Percentiles rank a stretch among this genome's conserved stretches.
phyloP scores from a whole-genome alignment of 306 rosid species.

The Herpetospermum pedunculosum region DNA sequence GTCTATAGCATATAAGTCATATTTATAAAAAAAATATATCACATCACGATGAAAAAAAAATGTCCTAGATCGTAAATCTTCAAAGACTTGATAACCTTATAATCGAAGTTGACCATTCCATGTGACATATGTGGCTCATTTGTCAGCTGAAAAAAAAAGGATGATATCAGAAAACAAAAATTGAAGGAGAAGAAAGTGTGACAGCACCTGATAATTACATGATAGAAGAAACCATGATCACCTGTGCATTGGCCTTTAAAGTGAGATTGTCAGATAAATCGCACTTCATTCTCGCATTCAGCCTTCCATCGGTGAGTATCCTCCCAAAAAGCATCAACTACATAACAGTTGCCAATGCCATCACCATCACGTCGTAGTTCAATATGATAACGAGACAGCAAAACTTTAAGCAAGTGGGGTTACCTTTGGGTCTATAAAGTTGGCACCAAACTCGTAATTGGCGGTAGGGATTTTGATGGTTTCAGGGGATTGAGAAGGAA shows the following conservation, averaged over 20 bases:
- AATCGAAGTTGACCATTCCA: conserved; percentile 83
- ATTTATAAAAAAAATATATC: background rate
- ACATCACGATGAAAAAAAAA: background rate
- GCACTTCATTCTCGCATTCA: conserved; percentile 73
- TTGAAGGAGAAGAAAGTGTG: background rate
- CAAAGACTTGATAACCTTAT: conserved; percentile 46
- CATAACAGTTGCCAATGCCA: background rate
- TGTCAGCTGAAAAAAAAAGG: conserved; percentile 50
- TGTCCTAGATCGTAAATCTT: background rate
- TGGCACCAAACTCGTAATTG: conserved; percentile 91
- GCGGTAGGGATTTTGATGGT: conserved; percentile 79
- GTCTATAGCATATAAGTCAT: background rate
- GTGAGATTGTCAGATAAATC: conserved; percentile 68
- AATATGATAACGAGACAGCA: background rate
- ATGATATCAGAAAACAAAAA: background rate
- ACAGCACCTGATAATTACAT: background rate
- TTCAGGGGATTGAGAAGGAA: conserved; percentile 85
- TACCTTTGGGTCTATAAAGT: conserved; percentile 88
- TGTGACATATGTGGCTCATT: conserved; percentile 97
- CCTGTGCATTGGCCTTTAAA: conserved; percentile 95
- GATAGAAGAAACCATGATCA: conserved; percentile 8
- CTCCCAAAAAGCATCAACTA: conserved; percentile 95
- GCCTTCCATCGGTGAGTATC: conserved; percentile 79
- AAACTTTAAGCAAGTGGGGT: background rate
- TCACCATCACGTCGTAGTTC: background rate